Conservation (phyloP, 2,329 filamentous ascomycete species). For the Verticillium alfalfae region DNA sequence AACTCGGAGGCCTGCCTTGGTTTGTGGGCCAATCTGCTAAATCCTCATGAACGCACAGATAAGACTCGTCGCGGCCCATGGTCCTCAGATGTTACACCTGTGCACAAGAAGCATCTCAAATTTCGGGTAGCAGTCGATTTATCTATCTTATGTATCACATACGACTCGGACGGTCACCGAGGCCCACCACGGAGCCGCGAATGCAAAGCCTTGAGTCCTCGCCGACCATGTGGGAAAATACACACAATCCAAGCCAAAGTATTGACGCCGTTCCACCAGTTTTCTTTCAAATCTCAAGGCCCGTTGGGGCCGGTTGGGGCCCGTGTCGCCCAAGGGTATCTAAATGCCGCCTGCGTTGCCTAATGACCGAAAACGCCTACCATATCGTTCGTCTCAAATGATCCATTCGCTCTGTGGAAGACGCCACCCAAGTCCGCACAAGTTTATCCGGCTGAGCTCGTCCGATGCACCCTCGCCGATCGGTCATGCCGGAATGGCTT, state of each 20-base stretch:
- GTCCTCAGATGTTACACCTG: not conserved
- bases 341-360: constrained; percentile 6
- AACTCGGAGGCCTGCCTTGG: not conserved
- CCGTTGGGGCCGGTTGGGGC: not conserved
- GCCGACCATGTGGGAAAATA: not conserved
- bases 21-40: not conserved
- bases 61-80: not conserved
- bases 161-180: not conserved
- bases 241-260: not conserved
- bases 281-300: not conserved
- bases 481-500: not conserved
- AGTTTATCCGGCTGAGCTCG: not conserved
- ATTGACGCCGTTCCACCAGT: not conserved
- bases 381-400: not conserved
- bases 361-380: not conserved
- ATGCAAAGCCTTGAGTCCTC: not conserved
- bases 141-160: not conserved
- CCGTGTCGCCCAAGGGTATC: constrained; percentile 13
- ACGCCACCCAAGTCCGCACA: not conserved
- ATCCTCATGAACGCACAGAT: not conserved
- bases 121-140: not conserved
- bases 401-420: not conserved
- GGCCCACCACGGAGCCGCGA: not conserved
- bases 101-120: not conserved
- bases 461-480: not conserved